A percentile compares a stretch with the other conserved stretches of the same genome.
These are phyloP conservation scores for Hymenoscyphus occultus DNA, from an alignment of 2,329 filamentous ascomycete species.

Conservation along the genomic window DNA sequence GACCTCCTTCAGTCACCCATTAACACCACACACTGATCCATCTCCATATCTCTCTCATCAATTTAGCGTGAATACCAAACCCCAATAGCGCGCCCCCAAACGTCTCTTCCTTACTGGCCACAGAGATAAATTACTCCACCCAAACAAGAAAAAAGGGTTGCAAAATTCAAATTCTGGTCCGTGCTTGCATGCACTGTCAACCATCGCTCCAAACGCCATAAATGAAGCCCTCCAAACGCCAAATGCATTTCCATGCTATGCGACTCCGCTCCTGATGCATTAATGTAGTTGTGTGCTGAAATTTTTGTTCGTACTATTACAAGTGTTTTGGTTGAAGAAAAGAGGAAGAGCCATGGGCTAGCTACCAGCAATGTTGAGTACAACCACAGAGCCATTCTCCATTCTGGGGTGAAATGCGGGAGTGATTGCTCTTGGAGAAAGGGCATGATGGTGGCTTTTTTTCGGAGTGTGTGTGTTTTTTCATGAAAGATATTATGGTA, in stretches of 20 bases:
- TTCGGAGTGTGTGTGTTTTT: neutral
- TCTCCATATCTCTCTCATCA: no score
- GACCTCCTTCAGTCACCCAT: no score
- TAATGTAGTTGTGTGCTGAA: neutral
- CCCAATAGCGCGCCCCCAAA: neutral
- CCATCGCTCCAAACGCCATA: conserved; percentile 4
- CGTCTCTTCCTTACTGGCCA: neutral
- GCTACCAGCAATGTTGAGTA: neutral
- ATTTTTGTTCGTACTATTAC: conserved; percentile 4
- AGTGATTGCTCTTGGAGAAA: neutral
- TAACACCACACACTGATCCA: no score
- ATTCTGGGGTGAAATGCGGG: neutral
- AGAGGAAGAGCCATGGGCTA: neutral
- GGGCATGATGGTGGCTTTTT: neutral
- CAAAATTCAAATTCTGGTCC: neutral
- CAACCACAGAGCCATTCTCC: neutral
- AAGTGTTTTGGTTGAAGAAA: neutral
- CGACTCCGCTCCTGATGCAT: conserved; percentile 1
- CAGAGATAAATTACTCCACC: neutral
- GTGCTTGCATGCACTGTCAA: conserved; percentile 1
- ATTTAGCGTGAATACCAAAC: no score
- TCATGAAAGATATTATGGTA: neutral
- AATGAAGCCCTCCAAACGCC: conserved; percentile 1
- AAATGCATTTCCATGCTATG: conserved; percentile 4
- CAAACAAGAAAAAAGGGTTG: neutral